phyloP scores from a whole-genome alignment of 2,329 filamentous ascomycete species.

The Hymenoscyphus fructigenus region DNA sequence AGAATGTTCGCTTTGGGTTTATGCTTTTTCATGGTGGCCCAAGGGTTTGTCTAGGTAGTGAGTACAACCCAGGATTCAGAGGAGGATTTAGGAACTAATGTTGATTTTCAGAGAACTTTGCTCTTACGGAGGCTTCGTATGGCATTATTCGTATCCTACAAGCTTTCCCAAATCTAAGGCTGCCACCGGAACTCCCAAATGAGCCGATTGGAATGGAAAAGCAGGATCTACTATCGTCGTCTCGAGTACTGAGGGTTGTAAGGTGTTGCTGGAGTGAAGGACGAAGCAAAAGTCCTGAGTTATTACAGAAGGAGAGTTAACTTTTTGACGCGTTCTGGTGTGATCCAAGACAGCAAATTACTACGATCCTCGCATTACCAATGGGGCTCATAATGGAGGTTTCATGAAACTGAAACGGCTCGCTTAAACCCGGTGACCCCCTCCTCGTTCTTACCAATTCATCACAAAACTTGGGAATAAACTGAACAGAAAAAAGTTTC shows the following conservation, averaged over 20 bases:
- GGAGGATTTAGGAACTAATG: background rate
- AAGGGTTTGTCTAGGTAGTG: conserved; percentile 63
- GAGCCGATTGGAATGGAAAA: background rate
- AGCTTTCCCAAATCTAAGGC: background rate
- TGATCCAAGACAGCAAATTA: too few species aligned
- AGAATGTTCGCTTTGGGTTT: conserved; percentile 59
- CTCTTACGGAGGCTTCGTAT: conserved; percentile 26
- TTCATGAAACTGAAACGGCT: too few species aligned
- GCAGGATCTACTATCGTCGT: conserved; percentile 5
- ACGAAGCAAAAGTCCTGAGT: too few species aligned
- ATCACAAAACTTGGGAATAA: too few species aligned
- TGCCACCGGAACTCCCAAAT: background rate
- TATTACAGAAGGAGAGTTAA: too few species aligned
- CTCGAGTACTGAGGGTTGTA: conserved; percentile 1
- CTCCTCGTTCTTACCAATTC: too few species aligned
- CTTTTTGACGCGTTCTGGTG: too few species aligned
- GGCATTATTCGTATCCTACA: background rate
- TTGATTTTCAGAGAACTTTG: conserved; percentile 24
- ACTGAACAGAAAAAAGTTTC: too few species aligned
- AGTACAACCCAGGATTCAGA: conserved; percentile 8
- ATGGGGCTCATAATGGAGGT: too few species aligned
- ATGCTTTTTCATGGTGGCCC: conserved; percentile 72
- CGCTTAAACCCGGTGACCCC: too few species aligned
- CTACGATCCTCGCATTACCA: too few species aligned
- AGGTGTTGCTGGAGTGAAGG: background rate